Evolutionary conservation across 352 stramenopile genomes (phyloP).

Genomic region (Phytophthora sp.): DNA sequence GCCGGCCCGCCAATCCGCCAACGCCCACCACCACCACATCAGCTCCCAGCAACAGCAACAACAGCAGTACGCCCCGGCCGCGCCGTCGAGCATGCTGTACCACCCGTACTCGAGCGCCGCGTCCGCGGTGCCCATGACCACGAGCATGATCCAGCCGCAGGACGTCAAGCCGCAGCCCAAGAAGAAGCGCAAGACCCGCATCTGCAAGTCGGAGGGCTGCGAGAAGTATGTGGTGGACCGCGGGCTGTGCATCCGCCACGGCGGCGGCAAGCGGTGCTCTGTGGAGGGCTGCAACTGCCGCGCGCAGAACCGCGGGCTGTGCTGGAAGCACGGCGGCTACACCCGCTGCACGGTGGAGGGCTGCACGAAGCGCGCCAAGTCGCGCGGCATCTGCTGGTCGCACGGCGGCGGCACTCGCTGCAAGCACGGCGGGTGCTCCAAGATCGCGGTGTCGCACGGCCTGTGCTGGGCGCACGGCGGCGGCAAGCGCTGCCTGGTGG

Average conservation of each 20-base stretch:
- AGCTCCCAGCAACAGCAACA: conserved; percentile 11
- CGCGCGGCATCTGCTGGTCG: conserved; percentile 82
- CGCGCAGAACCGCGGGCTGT: conserved; percentile 59
- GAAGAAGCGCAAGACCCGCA: conserved; percentile 53
- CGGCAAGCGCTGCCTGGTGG: conserved; percentile 46
- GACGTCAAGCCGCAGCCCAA: conserved; percentile 19
- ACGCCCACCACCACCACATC: conserved; percentile 7
- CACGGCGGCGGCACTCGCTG: conserved; percentile 79
- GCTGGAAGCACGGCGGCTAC: conserved; percentile 47
- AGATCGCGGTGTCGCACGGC: conserved; percentile 62
- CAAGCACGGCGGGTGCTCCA: conserved; percentile 52
- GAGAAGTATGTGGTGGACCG: conserved; percentile 67
- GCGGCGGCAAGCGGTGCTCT: conserved; percentile 43
- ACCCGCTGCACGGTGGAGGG: conserved; percentile 55
- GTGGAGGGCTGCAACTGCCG: conserved; percentile 60
- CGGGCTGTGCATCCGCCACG: conserved; percentile 43
- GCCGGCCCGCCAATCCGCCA: conserved; percentile 5
- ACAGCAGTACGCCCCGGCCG: conserved; percentile 6
- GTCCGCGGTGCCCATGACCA: conserved; percentile 6
- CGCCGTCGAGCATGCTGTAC: conserved; percentile 24
- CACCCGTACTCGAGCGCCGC: conserved; percentile 28
- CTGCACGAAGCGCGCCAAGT: conserved; percentile 54
- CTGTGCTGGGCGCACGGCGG: conserved; percentile 60
- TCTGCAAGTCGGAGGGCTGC: conserved; percentile 51
- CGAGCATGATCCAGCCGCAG: conserved; percentile 14